Base-by-base conservation (phyloP, 176 grass and related monocot species). In the Oryza coarctata region DNA sequence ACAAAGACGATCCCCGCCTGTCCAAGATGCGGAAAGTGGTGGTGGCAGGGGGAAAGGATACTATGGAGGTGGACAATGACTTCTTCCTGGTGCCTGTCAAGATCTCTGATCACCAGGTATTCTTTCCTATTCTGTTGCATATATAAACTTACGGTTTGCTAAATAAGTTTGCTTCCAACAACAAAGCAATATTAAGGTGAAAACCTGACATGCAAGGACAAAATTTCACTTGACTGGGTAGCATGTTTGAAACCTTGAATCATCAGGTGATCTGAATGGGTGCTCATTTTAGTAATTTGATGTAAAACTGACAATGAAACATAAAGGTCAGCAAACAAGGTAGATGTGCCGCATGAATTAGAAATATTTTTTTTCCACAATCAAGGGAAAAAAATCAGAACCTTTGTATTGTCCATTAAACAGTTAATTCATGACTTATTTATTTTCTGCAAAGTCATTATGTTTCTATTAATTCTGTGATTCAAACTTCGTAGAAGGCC, bases 11-110 rank as follows among this genome's bases (percentile, higher is more conserved):
- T 31, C 91, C 91, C 2, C 82, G 93, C 41, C 44, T 99, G 11
- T 92, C 91, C 20, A 99, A 77, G 85, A 91, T 90, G 87, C 87
- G 88, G 50, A 99, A 99, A 83, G 91, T 94, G 83, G 96, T 99
- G 22, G 83, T 99, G 7, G 91, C 92, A 0, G 93, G 90, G 3
- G 81, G 79, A 1, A 99, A 95, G 77, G 96, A 95, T 52, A 85
- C 85, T n/a, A 88, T 69, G 85, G 87, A 95, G 93, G 91, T 99
- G 33, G 96, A 99, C 77, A 99, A 95, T 36, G 93, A 99, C 67
- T 95, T 99, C 80, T 95, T 99, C 80, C 74, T 99, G 10, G 96
- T 99, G 32, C 93, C 93, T 0, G 91, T 99, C 76, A 99, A 99
- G 87, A 99, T 99, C 75, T 89, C 96, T 1, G 96, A 99, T 85